Evolutionary conservation across 345 rosid species (phyloP).

Genomic region (Rhizophora mangle): DNA sequence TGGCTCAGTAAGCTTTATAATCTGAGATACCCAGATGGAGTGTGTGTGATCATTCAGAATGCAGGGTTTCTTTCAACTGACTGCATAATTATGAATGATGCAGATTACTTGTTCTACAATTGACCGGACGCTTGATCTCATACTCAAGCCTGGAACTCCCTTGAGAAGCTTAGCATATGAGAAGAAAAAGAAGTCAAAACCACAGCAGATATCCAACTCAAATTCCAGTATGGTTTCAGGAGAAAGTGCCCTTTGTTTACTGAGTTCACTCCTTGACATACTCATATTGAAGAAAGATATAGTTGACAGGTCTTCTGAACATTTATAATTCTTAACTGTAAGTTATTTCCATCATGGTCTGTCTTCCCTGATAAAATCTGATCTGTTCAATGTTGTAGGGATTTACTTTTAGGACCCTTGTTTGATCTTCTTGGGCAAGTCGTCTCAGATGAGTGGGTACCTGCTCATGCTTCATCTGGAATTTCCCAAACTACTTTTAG

Average conservation of each 20-base stretch:
- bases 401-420: conserved; percentile 60
- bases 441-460: conserved; percentile 48
- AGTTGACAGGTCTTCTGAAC: conserved; percentile 55
- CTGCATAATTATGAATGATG: conserved; percentile 22
- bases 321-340: conserved; percentile 4
- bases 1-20: neutral
- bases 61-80: neutral
- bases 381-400: conserved; percentile 43
- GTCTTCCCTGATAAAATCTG: conserved; percentile 7
- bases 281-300: conserved; percentile 73
- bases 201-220: conserved; percentile 26
- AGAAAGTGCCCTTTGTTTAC: conserved; percentile 42
- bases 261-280: conserved; percentile 73
- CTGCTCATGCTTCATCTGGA: conserved; percentile 41
- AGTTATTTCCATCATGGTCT: conserved; percentile 7
- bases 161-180: conserved; percentile 30
- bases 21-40: no score
- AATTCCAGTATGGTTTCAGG: conserved; percentile 33
- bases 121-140: conserved; percentile 45
- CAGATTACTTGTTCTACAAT: conserved; percentile 70
- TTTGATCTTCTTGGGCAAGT: conserved; percentile 63
- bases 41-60: neutral
- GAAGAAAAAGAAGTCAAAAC: conserved; percentile 50
- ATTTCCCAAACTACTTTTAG: conserved; percentile 33
- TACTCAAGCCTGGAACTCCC: conserved; percentile 37